Conservation (phyloP, 768 basidiomycete species). For the Boletus insuetus region DNA sequence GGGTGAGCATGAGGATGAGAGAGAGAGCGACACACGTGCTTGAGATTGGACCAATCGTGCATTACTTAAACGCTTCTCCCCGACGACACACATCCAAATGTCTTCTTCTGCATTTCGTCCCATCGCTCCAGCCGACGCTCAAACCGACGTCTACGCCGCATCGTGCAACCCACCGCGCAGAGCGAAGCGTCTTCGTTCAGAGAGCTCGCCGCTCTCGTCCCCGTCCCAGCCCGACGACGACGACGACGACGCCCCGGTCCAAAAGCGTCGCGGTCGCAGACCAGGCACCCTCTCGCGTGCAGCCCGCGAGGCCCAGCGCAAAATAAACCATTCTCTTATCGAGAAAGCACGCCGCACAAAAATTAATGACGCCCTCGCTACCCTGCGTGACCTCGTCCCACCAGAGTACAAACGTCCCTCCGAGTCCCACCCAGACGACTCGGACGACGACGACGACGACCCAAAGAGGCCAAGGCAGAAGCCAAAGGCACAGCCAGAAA, state of each 20-base stretch:
- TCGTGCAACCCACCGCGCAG: slow-evolving; percentile 45
- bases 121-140: slow-evolving; percentile 20
- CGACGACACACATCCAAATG: slow-evolving; percentile 1
- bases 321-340: slow-evolving; percentile 92
- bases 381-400: slow-evolving; percentile 77
- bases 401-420: slow-evolving; percentile 41
- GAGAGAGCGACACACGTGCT: neutral
- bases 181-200: slow-evolving; percentile 40
- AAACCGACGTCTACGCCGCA: slow-evolving; percentile 33
- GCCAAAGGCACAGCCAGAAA: slow-evolving; percentile 50
- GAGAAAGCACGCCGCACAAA: slow-evolving; percentile 93
- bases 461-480: slow-evolving; percentile 27
- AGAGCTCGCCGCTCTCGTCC: slow-evolving; percentile 3
- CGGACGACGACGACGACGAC: slow-evolving; percentile 35
- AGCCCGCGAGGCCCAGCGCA: slow-evolving; percentile 82
- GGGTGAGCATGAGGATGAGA: neutral
- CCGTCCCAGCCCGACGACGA: slow-evolving; percentile 27
- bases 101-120: slow-evolving; percentile 20
- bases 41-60: neutral
- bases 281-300: slow-evolving; percentile 70
- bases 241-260: slow-evolving; percentile 27
- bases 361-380: slow-evolving; percentile 88
- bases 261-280: slow-evolving; percentile 69
- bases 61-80: slow-evolving; percentile 5
- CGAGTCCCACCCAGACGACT: slow-evolving; percentile 27